Percentiles rank a stretch among this genome's conserved stretches.
phyloP scores from a whole-genome alignment of 2,329 filamentous ascomycete species.

The Pyricularia sp. region DNA sequence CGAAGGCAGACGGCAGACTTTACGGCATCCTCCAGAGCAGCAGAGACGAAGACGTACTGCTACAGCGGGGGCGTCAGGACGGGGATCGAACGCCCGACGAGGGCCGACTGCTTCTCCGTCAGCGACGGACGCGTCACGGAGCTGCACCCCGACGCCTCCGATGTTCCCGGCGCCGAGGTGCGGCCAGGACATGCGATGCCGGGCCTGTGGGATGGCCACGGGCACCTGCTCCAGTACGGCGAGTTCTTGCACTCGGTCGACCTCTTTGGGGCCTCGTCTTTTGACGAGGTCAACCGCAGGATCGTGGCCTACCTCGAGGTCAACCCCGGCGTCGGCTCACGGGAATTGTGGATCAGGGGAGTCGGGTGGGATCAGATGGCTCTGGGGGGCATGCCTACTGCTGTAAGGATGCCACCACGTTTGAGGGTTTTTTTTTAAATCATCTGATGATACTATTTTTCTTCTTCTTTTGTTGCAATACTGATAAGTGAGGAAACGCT shows the following conservation, averaged over 20 bases:
- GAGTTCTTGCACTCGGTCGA: slow-evolving; percentile 55
- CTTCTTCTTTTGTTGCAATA: neutral
- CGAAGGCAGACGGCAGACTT: neutral
- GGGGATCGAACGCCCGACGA: slow-evolving; percentile 21
- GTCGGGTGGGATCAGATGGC: slow-evolving; percentile 59
- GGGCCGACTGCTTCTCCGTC: slow-evolving; percentile 43
- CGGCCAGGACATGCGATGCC: slow-evolving; percentile 45
- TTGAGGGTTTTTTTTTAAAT: neutral
- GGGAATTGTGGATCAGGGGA: slow-evolving; percentile 49
- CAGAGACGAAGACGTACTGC: slow-evolving; percentile 21
- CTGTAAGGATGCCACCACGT: slow-evolving; percentile 27
- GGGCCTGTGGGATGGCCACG: slow-evolving; percentile 59
- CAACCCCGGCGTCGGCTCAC: slow-evolving; percentile 38
- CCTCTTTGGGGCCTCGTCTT: slow-evolving; percentile 44
- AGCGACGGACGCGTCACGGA: slow-evolving; percentile 34
- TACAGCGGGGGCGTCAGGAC: slow-evolving; percentile 29
- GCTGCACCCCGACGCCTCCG: slow-evolving; percentile 21
- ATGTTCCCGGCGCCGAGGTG: slow-evolving; percentile 15
- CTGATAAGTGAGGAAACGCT: neutral
- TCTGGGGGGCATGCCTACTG: slow-evolving; percentile 52
- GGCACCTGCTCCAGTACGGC: slow-evolving; percentile 50
- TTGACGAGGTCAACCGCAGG: slow-evolving; percentile 39
- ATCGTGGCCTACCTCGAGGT: slow-evolving; percentile 35
- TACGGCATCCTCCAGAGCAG: neutral
- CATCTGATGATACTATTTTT: too few species aligned